Percentiles rank a stretch among this genome's conserved stretches.
Evolutionary conservation across 228 moss, liverwort and hornwort genomes (phyloP).

Genomic region (Sphagnum magellanicum): DNA sequence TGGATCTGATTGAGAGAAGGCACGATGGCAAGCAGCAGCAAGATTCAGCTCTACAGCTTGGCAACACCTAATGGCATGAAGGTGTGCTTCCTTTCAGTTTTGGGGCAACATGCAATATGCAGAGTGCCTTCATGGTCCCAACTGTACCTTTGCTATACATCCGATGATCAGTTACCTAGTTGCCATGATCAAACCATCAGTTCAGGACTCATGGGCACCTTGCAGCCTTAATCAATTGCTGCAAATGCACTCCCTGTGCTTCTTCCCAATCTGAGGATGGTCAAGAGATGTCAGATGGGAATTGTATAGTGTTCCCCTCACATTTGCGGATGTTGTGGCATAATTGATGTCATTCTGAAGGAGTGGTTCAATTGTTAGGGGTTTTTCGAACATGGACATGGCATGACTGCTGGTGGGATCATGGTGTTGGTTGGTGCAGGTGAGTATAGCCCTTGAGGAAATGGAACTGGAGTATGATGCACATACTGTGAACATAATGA

Average conservation of each 20-base stretch:
- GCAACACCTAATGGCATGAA: slow-evolving; percentile 56
- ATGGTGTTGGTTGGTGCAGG: slow-evolving; percentile 8
- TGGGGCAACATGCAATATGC: no score
- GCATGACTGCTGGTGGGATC: no score
- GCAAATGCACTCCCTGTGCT: background rate
- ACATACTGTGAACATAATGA: slow-evolving; percentile 32
- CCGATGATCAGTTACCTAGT: background rate
- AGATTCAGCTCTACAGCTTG: slow-evolving; percentile 55
- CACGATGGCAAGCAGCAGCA: slow-evolving; percentile 20
- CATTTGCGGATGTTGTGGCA: background rate
- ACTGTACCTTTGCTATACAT: background rate
- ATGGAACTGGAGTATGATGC: slow-evolving; percentile 43
- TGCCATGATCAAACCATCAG: background rate
- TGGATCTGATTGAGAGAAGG: background rate
- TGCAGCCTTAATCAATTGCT: background rate
- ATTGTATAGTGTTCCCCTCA: background rate
- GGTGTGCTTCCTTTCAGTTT: slow-evolving; percentile 10
- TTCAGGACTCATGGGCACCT: background rate
- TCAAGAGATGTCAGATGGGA: background rate
- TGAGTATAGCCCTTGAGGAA: slow-evolving; percentile 48
- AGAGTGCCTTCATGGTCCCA: no score
- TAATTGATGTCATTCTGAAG: background rate
- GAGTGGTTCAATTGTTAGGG: background rate
- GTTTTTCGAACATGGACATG: background rate
- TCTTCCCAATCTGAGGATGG: background rate